phyloP scores from a whole-genome alignment of 2,329 filamentous ascomycete genomes.

The Nothopassalora personata region DNA sequence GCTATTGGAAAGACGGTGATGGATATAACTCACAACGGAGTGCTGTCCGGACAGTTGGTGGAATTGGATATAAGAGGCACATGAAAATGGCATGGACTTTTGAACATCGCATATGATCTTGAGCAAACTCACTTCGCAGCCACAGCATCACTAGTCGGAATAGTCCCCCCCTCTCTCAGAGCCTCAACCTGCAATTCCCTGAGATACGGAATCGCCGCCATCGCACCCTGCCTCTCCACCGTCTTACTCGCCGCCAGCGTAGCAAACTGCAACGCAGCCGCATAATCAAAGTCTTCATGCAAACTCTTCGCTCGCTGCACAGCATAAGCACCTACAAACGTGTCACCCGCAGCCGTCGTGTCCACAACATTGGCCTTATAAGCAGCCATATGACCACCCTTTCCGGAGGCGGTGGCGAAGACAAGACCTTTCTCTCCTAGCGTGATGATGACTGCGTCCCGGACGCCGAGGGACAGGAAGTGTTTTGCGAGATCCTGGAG shows the following conservation, averaged over 20 bases:
- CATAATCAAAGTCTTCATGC: constrained; percentile 45
- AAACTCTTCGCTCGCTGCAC: constrained; percentile 59
- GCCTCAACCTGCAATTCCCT: constrained; percentile 39
- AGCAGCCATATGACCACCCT: constrained; percentile 40
- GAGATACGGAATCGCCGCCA: constrained; percentile 62
- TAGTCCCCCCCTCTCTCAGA: background rate
- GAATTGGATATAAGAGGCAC: too few relatives aligned
- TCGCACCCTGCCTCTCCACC: constrained; percentile 61
- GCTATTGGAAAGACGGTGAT: too few relatives aligned
- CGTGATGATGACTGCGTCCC: constrained; percentile 76
- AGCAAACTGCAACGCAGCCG: constrained; percentile 55
- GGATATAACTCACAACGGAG: too few relatives aligned
- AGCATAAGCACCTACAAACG: constrained; percentile 85
- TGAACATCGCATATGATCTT: background rate
- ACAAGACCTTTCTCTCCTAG: constrained; percentile 55
- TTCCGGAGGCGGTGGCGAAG: constrained; percentile 24
- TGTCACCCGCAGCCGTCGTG: constrained; percentile 91
- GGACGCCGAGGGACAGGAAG: constrained; percentile 66
- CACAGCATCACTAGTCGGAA: background rate
- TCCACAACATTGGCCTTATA: constrained; percentile 75
- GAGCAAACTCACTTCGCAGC: too few relatives aligned
- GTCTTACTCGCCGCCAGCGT: constrained; percentile 60
- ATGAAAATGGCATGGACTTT: too few relatives aligned
- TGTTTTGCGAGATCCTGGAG: constrained; percentile 35
- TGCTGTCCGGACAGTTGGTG: too few relatives aligned